phyloP scores from a whole-genome alignment of 2,329 filamentous ascomycete species.

The Paraphaeosphaeria sporulosa region DNA sequence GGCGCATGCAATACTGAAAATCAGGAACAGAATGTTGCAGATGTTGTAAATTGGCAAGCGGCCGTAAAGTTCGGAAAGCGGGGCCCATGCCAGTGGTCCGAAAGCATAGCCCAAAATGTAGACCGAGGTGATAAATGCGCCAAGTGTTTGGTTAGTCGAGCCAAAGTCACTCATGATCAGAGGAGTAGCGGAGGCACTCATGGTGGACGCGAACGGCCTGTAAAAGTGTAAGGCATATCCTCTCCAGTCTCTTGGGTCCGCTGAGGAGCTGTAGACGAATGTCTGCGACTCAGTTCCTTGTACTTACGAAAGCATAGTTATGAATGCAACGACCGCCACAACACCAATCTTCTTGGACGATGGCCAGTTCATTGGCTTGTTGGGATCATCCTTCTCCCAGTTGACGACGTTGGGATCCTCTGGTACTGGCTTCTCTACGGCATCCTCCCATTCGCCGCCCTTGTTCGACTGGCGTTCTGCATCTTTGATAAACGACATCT shows the following conservation, averaged over 20 bases:
- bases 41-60: conserved; percentile 48
- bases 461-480: conserved; percentile 1
- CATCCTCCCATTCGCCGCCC: neutral
- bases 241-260: neutral
- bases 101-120: conserved; percentile 34
- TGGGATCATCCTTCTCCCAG: conserved; percentile 57
- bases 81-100: conserved; percentile 29
- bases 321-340: conserved; percentile 13
- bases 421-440: neutral
- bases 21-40: conserved; percentile 65
- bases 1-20: conserved; percentile 69
- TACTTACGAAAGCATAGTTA: conserved; percentile 19
- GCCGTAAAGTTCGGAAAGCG: conserved; percentile 36
- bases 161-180: conserved; percentile 15
- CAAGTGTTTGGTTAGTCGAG: conserved; percentile 16
- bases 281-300: neutral
- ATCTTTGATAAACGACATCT: neutral
- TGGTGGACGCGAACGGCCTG: conserved; percentile 15
- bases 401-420: conserved; percentile 59
- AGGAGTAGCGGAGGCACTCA: conserved; percentile 12
- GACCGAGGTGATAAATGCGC: conserved; percentile 19
- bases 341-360: conserved; percentile 8
- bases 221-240: neutral
- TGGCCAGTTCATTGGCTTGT: conserved; percentile 23
- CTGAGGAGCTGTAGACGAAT: neutral